phyloP scores from a whole-genome alignment of 257 asterid species.

The Catharanthus roseus region DNA sequence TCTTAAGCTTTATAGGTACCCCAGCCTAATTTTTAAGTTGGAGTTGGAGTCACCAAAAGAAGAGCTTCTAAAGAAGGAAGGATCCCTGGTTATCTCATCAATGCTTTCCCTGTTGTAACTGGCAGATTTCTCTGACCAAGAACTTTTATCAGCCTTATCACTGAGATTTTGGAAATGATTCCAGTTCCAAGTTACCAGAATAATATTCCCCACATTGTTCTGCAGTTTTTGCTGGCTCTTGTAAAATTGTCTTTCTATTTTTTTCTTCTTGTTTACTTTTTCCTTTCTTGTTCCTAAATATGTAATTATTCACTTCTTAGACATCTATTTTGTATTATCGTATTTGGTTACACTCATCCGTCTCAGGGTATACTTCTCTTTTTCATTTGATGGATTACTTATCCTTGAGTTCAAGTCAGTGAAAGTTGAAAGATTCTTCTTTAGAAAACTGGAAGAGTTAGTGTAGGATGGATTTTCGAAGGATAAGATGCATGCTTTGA shows the following conservation, averaged over 20 bases:
- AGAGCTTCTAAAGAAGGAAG: too few species aligned
- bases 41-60: too few species aligned
- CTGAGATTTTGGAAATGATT: background rate
- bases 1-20: too few species aligned
- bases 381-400: background rate
- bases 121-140: background rate
- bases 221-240: background rate
- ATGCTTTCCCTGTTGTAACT: constrained; percentile 5
- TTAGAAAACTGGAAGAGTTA: background rate
- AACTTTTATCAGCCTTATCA: background rate
- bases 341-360: background rate
- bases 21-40: too few species aligned
- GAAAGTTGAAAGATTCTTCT: background rate
- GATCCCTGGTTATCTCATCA: background rate
- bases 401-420: background rate
- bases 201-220: background rate
- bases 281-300: background rate
- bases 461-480: background rate
- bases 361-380: background rate
- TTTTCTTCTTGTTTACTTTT: background rate
- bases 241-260: background rate
- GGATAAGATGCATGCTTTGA: background rate
- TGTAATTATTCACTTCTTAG: background rate
- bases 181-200: background rate
- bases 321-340: background rate